These are phyloP conservation scores for Deakozyma indianensis DNA, from an alignment of 805 yeast species.

Conservation along the genomic window DNA sequence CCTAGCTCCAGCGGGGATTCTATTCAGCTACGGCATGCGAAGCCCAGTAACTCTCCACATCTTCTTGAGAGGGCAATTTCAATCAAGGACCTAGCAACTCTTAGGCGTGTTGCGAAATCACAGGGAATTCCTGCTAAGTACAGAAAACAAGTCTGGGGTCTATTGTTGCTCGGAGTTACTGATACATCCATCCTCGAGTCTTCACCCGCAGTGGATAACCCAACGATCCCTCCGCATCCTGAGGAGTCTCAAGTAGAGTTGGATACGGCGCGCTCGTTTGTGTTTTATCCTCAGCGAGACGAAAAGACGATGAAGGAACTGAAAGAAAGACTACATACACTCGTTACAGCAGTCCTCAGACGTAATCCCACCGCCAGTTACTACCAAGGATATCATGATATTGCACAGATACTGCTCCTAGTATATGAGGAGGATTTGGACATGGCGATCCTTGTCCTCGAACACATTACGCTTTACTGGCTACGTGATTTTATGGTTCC, in stretches of 20 bases:
- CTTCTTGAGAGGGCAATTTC: too few species aligned
- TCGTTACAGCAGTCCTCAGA: conserved; percentile 43
- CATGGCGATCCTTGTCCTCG: conserved; percentile 28
- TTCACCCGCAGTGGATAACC: not conserved
- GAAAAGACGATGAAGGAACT: conserved; percentile 21
- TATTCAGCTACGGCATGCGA: too few species aligned
- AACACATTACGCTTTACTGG: conserved; percentile 41
- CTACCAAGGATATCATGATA: conserved; percentile 90
- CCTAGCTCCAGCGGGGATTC: too few species aligned
- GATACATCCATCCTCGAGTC: conserved; percentile 1
- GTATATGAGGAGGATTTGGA: conserved; percentile 27
- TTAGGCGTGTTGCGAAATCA: not conserved
- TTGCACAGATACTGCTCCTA: conserved; percentile 52
- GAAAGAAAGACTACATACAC: conserved; percentile 25
- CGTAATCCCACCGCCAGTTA: conserved; percentile 51
- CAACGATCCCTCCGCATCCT: conserved; percentile 30
- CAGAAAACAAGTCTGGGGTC: not conserved
- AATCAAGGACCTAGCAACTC: not conserved
- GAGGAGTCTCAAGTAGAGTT: conserved; percentile 71
- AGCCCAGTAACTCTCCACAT: too few species aligned
- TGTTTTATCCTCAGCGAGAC: conserved; percentile 22
- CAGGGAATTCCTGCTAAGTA: not conserved
- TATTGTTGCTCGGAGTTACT: not conserved
- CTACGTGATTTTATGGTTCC: conserved; percentile 79
- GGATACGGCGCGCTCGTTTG: conserved; percentile 66